Conservation (phyloP, 176 grass and related monocot genomes). For the Ensete ventricosum region DNA sequence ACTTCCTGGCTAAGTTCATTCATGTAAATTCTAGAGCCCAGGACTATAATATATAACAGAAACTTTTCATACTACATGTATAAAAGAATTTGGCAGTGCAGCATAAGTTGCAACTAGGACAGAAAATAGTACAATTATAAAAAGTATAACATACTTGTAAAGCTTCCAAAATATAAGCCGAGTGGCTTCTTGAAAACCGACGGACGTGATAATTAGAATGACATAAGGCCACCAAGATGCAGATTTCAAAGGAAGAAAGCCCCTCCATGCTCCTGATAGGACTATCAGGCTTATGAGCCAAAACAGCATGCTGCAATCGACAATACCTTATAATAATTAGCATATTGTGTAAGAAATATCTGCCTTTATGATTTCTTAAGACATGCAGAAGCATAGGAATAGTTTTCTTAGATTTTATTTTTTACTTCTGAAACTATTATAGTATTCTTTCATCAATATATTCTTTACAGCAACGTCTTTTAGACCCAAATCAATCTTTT, state of each 20-base stretch:
- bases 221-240: conserved; percentile 54
- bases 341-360: background rate
- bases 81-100: background rate
- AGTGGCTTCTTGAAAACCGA: conserved; percentile 65
- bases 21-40: background rate
- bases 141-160: conserved; percentile 67
- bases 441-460: background rate
- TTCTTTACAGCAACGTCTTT: background rate
- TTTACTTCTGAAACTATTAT: background rate
- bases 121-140: background rate
- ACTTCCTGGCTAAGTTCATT: conserved; percentile 57
- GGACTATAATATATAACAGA: background rate
- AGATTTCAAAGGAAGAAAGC: conserved; percentile 71
- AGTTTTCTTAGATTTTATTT: background rate
- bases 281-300: conserved; percentile 90
- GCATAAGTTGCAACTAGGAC: background rate
- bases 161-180: conserved; percentile 86
- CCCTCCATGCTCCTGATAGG: conserved; percentile 75
- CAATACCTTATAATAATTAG: background rate
- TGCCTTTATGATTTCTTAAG: too few species aligned
- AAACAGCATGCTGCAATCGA: conserved; percentile 60
- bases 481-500: background rate
- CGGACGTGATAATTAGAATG: conserved; percentile 70
- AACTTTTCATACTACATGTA: background rate
- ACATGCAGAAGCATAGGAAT: background rate